Conservation (phyloP, 129 eudicot species). For the Artemisia tridentata region DNA sequence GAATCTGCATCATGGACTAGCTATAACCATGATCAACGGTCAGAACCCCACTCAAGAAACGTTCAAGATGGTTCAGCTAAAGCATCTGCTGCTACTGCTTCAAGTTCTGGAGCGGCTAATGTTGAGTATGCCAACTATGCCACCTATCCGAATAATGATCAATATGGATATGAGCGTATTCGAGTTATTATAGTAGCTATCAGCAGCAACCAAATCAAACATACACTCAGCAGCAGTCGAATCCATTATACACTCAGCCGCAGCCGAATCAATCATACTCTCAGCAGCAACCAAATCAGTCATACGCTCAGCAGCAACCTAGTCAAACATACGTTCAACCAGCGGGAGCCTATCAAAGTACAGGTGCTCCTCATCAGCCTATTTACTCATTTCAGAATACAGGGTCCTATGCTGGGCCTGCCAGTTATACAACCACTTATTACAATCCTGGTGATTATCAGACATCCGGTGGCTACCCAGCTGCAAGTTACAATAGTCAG, state of each 20-base stretch:
- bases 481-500: constrained; percentile 56
- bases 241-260: constrained; percentile 9
- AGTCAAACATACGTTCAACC: constrained; percentile 67
- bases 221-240: neutral
- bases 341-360: constrained; percentile 81
- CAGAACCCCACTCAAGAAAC: constrained; percentile 36
- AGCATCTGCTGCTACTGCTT: constrained; percentile 41
- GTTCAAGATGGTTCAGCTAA: constrained; percentile 41
- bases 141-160: constrained; percentile 57
- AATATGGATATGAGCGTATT: constrained; percentile 70
- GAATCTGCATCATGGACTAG: constrained; percentile 57
- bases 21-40: constrained; percentile 53
- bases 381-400: constrained; percentile 98
- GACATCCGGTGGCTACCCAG: constrained; percentile 89
- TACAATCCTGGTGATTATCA: constrained; percentile 99
- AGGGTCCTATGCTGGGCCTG: constrained; percentile 94
- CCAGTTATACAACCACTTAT: constrained; percentile 99
- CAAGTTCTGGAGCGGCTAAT: constrained; percentile 57
- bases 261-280: constrained; percentile 55
- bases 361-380: constrained; percentile 99
- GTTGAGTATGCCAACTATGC: constrained; percentile 56
- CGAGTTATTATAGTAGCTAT: constrained; percentile 70
- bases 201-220: constrained; percentile 40
- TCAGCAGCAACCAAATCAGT: constrained; percentile 63
- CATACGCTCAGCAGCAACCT: constrained; percentile 59